A percentile compares a stretch with the other conserved stretches of the same genome.
These are phyloP conservation scores for Cladophialophora bantiana DNA, from an alignment of 2,329 filamentous ascomycete species.

Conservation along the genomic window DNA sequence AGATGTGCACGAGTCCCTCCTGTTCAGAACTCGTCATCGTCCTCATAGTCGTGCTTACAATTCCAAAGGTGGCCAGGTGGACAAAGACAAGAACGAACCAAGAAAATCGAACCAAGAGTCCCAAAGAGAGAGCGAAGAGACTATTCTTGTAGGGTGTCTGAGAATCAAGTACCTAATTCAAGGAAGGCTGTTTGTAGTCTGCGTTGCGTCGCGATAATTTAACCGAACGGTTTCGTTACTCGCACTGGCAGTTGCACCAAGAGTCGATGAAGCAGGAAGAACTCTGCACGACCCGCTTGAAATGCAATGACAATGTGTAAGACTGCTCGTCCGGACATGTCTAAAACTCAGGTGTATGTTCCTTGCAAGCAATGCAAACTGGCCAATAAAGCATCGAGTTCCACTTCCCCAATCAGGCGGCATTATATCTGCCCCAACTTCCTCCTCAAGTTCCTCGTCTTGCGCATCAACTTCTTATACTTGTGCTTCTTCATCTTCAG, in stretches of 20 bases:
- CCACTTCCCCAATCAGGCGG: not conserved
- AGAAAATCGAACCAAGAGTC: not conserved
- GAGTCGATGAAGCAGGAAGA: not conserved
- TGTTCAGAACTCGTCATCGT: too few species aligned
- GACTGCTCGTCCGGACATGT: conserved; percentile 3
- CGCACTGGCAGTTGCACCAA: not conserved
- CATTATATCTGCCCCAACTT: conserved; percentile 70
- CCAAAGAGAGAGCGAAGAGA: conserved; percentile 1
- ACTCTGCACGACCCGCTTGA: conserved; percentile 2
- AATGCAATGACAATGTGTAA: conserved; percentile 2
- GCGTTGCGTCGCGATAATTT: not conserved
- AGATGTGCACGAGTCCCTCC: too few species aligned
- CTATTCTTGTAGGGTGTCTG: not conserved
- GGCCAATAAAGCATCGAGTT: not conserved
- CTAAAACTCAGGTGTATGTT: conserved; percentile 4
- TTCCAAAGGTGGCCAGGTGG: not conserved
- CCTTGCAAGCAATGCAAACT: conserved; percentile 13
- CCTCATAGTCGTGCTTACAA: too few species aligned
- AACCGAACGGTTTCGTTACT: not conserved
- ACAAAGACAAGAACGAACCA: not conserved
- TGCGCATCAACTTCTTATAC: conserved; percentile 98
- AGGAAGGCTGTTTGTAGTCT: not conserved
- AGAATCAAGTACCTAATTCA: not conserved
- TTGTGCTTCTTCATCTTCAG: conserved; percentile 99
- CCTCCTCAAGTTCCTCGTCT: conserved; percentile 84